Conservation (phyloP, 2,329 filamentous ascomycete genomes). For the Clonostachys solani region DNA sequence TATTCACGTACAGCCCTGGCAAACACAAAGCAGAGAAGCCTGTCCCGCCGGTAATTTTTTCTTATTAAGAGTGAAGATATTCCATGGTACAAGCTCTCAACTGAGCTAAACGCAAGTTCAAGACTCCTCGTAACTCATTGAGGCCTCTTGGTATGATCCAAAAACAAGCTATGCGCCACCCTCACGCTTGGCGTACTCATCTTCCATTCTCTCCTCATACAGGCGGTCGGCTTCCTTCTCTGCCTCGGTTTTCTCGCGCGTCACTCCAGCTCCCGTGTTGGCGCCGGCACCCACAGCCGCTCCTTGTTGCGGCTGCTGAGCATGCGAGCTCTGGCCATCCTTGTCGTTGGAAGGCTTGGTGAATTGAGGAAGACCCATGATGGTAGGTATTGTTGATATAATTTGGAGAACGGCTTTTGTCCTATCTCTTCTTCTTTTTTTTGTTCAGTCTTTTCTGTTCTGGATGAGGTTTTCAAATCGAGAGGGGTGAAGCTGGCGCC, state of each 20-base stretch:
- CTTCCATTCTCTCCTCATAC: slow-evolving; percentile 50
- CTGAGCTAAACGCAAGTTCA: too few relatives aligned
- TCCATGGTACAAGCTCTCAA: too few relatives aligned
- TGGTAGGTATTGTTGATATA: slow-evolving; percentile 2
- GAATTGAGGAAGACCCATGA: slow-evolving; percentile 20
- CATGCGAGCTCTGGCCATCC: slow-evolving; percentile 5
- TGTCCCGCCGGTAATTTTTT: too few relatives aligned
- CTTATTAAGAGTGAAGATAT: too few relatives aligned
- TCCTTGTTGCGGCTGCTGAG: slow-evolving; percentile 7
- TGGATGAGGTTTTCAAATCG: background rate
- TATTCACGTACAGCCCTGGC: too few relatives aligned
- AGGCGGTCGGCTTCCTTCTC: slow-evolving; percentile 43
- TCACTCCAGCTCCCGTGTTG: slow-evolving; percentile 43
- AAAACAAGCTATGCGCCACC: slow-evolving; percentile 33
- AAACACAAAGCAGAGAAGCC: too few relatives aligned
- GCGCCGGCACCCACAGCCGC: slow-evolving; percentile 35
- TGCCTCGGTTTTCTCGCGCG: slow-evolving; percentile 40
- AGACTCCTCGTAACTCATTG: too few relatives aligned
- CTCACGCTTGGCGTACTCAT: slow-evolving; percentile 51
- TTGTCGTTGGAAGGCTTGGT: background rate
- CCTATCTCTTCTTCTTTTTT: background rate
- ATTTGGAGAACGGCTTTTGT: background rate
- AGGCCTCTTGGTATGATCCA: background rate
- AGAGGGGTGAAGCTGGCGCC: slow-evolving; percentile 11
- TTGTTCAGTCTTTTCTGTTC: background rate